Evolutionary conservation across 192 early-diverging fungal species (phyloP), one percentile per base, ranked within the genome.

Genomic region (Gaertneriomyces semiglobifer): DNA sequence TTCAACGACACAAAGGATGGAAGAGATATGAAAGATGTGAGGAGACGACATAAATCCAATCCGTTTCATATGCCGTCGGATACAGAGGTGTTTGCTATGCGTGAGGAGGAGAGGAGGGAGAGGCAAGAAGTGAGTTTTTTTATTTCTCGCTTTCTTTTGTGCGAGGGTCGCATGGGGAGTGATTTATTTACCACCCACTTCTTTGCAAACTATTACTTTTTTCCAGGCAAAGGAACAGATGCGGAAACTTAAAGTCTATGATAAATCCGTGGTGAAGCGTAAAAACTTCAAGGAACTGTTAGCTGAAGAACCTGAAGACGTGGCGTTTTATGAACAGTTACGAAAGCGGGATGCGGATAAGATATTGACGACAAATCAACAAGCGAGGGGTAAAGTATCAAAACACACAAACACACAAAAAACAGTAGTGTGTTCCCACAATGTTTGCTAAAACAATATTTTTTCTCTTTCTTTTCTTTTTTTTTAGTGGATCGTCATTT

Each of bases 31-130:
- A 44, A 14, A 39, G 44, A 10, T 18, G 8, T 18, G n/a, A 46
- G 44, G 7, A 4, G 3, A 45, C 11, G 8, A 20, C n/a, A 39
- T 19, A 48, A 66, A 16, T 50, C 44, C 10, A 84, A 84, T 54
- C 82, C 82, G 18, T 84, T 84, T 59, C 74, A 79, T 47, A 79
- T 84, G 75, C 82, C 82, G 7, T 71, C 79, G 6, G 82, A 84
- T 69, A 65, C 72, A 45, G 82, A 84, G 63, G 82, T 84, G 7
- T 80, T 81, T 76, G 69, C 79, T 3, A 67, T 81, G 75, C 68
- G 80, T 3, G 80, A 82, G 53, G 77, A 79, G 20, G 80, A 82
- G 55, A 56, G 77, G 56, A 7, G 67, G 46, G 20, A 55, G 20
- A 82, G 79, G 67, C 55, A 70, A 55, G 72, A 79, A 75, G 80